A percentile compares a stretch with the other conserved stretches of the same genome.
Conservation (phyloP, 2,329 filamentous ascomycete species). For the Cladosporium sp. region DNA sequence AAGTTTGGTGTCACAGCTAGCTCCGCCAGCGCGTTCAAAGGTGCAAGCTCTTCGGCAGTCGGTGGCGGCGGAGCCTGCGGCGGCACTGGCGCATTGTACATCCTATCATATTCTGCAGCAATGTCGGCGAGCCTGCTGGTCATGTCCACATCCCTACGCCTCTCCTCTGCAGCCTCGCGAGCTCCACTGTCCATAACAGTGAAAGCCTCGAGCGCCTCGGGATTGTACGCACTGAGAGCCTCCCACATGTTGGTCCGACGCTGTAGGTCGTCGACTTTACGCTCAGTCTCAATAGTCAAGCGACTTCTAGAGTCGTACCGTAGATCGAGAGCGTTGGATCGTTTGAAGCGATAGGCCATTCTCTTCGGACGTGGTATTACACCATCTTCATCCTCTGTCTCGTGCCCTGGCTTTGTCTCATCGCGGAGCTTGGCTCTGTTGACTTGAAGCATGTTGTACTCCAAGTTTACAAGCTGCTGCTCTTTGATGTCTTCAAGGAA, state of each 20-base stretch:
- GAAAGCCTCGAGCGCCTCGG: slow-evolving; percentile 28
- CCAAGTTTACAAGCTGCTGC: slow-evolving; percentile 24
- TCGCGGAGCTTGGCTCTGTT: slow-evolving; percentile 35
- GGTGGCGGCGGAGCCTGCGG: neutral
- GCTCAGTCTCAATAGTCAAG: slow-evolving; percentile 22
- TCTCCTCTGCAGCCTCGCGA: slow-evolving; percentile 37
- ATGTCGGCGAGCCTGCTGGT: slow-evolving; percentile 33
- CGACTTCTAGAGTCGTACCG: slow-evolving; percentile 29
- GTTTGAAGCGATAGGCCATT: slow-evolving; percentile 26
- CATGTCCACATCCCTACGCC: slow-evolving; percentile 31
- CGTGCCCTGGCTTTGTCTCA: slow-evolving; percentile 45
- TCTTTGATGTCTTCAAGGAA: slow-evolving; percentile 29
- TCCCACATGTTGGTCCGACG: slow-evolving; percentile 67
- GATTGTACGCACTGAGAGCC: slow-evolving; percentile 41
- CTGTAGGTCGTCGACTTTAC: slow-evolving; percentile 51
- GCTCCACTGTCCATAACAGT: slow-evolving; percentile 39
- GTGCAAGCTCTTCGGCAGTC: slow-evolving; percentile 7
- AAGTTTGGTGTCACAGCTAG: slow-evolving; percentile 5
- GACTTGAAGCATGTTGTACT: slow-evolving; percentile 28
- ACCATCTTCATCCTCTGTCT: slow-evolving; percentile 46
- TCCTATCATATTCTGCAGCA: slow-evolving; percentile 30
- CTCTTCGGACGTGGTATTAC: slow-evolving; percentile 50
- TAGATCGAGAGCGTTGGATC: slow-evolving; percentile 21
- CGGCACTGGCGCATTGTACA: slow-evolving; percentile 4
- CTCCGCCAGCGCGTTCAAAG: slow-evolving; percentile 2